Evolutionary conservation across 306 rosid genomes (phyloP).

Genomic region (Vigna nakashimae): DNA sequence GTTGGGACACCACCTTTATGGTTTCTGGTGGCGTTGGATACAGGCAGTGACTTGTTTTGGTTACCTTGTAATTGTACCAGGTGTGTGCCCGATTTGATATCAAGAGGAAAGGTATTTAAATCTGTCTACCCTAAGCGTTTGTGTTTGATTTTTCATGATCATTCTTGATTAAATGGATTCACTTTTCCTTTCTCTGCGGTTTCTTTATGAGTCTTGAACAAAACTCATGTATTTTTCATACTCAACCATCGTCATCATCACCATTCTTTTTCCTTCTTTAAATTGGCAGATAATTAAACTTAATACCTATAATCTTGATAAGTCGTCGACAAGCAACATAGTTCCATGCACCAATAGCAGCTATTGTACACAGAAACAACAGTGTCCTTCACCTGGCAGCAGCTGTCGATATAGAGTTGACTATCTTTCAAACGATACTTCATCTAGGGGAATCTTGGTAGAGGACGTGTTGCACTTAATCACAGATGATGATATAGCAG

Average conservation of each 20-base stretch:
- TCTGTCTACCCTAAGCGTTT: background rate
- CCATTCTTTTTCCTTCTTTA: background rate
- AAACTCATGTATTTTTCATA: background rate
- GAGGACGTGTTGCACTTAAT: slow-evolving; percentile 80
- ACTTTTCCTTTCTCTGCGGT: slow-evolving; percentile 1
- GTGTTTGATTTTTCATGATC: background rate
- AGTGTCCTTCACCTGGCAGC: slow-evolving; percentile 58
- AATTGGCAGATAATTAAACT: slow-evolving; percentile 52
- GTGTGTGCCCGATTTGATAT: slow-evolving; percentile 47
- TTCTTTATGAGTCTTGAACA: slow-evolving; percentile 9
- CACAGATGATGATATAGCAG: slow-evolving; percentile 56
- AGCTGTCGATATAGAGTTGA: slow-evolving; percentile 57
- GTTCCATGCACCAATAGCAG: slow-evolving; percentile 67
- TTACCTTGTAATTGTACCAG: slow-evolving; percentile 87
- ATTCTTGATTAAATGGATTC: slow-evolving; percentile 9
- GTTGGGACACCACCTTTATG: slow-evolving; percentile 77
- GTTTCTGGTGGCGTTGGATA: slow-evolving; percentile 89
- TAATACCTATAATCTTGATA: slow-evolving; percentile 66
- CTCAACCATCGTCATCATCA: background rate
- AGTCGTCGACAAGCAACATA: slow-evolving; percentile 65
- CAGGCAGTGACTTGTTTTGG: slow-evolving; percentile 93
- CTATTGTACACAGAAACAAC: slow-evolving; percentile 47
- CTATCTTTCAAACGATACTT: slow-evolving; percentile 67
- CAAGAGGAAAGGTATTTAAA: slow-evolving; percentile 48
- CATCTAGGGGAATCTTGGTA: slow-evolving; percentile 73